These are phyloP conservation scores for Wallacemonas sp. DNA, from an alignment of 208 protist species.

Conservation along the genomic window DNA sequence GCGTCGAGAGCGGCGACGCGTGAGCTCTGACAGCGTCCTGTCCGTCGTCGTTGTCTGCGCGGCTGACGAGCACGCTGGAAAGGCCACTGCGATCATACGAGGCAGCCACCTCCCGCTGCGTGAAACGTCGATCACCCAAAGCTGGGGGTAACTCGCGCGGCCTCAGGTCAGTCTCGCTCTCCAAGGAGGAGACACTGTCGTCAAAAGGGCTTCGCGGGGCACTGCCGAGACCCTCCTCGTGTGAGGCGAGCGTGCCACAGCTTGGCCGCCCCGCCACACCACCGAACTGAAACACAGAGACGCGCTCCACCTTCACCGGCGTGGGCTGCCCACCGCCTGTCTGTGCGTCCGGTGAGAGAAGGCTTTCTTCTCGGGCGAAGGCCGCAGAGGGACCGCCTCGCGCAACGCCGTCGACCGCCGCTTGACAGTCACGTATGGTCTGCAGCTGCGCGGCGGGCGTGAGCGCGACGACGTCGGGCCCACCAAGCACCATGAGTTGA, in stretches of 20 bases:
- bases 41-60: constrained; percentile 1
- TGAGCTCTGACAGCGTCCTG: neutral
- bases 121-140: neutral
- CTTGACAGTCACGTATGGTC: neutral
- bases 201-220: neutral
- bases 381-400: no score
- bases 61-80: constrained; percentile 1
- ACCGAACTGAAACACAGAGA: constrained; percentile 9
- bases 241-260: neutral
- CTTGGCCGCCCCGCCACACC: neutral
- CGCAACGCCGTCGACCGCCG: neutral
- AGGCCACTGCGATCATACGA: constrained; percentile 6
- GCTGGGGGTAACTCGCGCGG: neutral
- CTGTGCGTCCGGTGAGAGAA: neutral
- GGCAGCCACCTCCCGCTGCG: neutral
- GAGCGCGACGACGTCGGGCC: neutral
- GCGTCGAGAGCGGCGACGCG: neutral
- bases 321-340: neutral
- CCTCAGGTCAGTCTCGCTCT: neutral
- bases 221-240: neutral
- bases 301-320: constrained; percentile 6
- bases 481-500: constrained; percentile 4
- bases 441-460: neutral
- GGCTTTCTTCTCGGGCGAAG: neutral
- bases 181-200: constrained; percentile 1